Evolutionary conservation across 1,284 basidiomycete genomes (phyloP), one percentile per base, ranked within the genome.

Genomic region (Dichomitus squalens): DNA sequence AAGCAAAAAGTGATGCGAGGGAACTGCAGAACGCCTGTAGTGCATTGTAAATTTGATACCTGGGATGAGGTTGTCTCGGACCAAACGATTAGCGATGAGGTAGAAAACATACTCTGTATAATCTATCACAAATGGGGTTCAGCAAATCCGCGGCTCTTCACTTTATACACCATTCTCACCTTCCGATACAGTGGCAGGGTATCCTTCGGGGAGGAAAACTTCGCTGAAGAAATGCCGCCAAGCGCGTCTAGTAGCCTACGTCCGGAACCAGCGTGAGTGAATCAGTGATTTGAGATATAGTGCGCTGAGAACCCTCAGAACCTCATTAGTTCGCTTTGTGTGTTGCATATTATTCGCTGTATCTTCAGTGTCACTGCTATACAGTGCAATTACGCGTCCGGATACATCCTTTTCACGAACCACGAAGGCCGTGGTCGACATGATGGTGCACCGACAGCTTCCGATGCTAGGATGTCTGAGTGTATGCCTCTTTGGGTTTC

Each of bases 21-120:
- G 86, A 86, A 64, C 83, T 88, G 66, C 85, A 88, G 63, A 87
- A 88, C 2, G 86, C 84, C 70, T 88, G 87, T 2, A 87, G 57
- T 0, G 84, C 84, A 60, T 89, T 88, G 63, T 82, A 79, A 14
- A 84, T 73, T 65, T 88, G 86, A 65, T 87, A 88, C 56, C 71
- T 73, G 49, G 4, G 38, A 25, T 33, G 29, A 41, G 52, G 20
- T 35, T 43, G 41, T 29, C 31, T 47, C 38, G 35, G 33, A 34
- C 31, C 2, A 20, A 33, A n/a, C 8, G 35, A 16, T 14, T 4
- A 5, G 5, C 12, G 6, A 29, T 12, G 8, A 34, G n/a, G 23
- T 21, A 34, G 35, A 18, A 6, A 7, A 43, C 63, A n/a, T 48
- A 68, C 65, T 61, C 61, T 14, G 67, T 39, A 40, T 69, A 67